Evolutionary conservation across 805 yeast species (phyloP).

Genomic region (Candida qinlingensis): DNA sequence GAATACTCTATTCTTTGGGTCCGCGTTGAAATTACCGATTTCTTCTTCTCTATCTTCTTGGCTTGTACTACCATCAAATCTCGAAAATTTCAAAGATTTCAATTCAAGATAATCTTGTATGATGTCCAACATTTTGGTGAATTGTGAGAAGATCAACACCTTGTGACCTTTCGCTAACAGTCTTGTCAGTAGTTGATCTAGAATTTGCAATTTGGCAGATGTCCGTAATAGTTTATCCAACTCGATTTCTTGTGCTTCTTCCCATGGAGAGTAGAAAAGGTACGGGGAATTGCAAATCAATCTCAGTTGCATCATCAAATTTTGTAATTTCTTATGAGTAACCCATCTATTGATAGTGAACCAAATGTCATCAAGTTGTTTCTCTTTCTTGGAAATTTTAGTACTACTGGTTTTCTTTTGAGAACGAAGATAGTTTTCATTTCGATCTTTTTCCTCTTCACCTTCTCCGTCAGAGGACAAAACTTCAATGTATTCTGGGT

Average conservation of each 20-base stretch:
- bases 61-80: conserved; percentile 73
- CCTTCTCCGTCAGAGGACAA: conserved; percentile 11
- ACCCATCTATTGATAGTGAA: conserved; percentile 33
- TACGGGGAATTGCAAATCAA: conserved; percentile 84
- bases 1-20: conserved; percentile 44
- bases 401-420: conserved; percentile 5
- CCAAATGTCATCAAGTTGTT: conserved; percentile 12
- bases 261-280: conserved; percentile 75
- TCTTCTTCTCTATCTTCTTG: conserved; percentile 62
- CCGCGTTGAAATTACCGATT: conserved; percentile 43
- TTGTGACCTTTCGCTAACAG: conserved; percentile 54
- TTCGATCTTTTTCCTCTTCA: conserved; percentile 10
- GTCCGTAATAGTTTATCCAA: conserved; percentile 39
- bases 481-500: conserved; percentile 22
- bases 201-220: conserved; percentile 69
- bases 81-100: conserved; percentile 40
- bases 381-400: conserved; percentile 7
- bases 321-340: conserved; percentile 50
- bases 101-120: conserved; percentile 67
- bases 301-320: conserved; percentile 78
- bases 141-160: conserved; percentile 81
- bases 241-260: conserved; percentile 35
- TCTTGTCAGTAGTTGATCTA: conserved; percentile 55
- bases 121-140: conserved; percentile 76
- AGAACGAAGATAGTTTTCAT: conserved; percentile 6